These are phyloP conservation scores for Russula sp. DNA, from an alignment of 768 basidiomycete species.

Conservation along the genomic window DNA sequence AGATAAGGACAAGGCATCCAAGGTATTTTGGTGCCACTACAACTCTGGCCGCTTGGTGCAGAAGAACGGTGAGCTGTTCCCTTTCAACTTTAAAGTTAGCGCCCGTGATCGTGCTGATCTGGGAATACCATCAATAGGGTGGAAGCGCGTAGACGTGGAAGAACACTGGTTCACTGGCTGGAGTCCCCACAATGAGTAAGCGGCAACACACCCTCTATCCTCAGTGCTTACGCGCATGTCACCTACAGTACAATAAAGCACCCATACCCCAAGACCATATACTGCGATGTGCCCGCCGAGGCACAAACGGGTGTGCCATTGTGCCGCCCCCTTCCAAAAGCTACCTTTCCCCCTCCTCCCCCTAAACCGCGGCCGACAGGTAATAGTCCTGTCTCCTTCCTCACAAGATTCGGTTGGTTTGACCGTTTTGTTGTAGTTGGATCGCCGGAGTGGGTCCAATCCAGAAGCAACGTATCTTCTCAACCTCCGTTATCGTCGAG, in stretches of 20 bases:
- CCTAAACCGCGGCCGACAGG: slow-evolving; percentile 37
- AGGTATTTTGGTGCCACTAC: slow-evolving; percentile 44
- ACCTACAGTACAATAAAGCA: slow-evolving; percentile 35
- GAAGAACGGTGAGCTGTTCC: slow-evolving; percentile 42
- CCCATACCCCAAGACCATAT: slow-evolving; percentile 43
- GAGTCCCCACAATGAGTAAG: slow-evolving; percentile 36
- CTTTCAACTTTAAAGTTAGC: no score
- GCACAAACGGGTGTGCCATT: slow-evolving; percentile 41
- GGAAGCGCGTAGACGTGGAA: slow-evolving; percentile 47
- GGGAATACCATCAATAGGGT: slow-evolving; percentile 36
- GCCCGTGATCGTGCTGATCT: background rate
- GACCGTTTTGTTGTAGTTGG: slow-evolving; percentile 19
- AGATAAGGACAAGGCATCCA: slow-evolving; percentile 34
- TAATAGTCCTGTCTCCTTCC: slow-evolving; percentile 19
- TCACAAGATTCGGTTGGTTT: background rate
- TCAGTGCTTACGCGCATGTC: slow-evolving; percentile 4
- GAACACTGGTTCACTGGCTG: slow-evolving; percentile 44
- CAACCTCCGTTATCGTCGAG: background rate
- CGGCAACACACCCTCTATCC: background rate
- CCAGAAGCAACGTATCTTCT: background rate
- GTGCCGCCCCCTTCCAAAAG: slow-evolving; percentile 46
- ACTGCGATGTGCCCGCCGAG: slow-evolving; percentile 42
- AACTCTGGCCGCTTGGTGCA: slow-evolving; percentile 43
- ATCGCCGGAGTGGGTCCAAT: slow-evolving; percentile 29
- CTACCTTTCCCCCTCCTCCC: slow-evolving; percentile 34